Evolutionary conservation across 768 basidiomycete species (phyloP), one percentile per base, ranked within the genome.

Genomic region (Chalciporus piperatus): DNA sequence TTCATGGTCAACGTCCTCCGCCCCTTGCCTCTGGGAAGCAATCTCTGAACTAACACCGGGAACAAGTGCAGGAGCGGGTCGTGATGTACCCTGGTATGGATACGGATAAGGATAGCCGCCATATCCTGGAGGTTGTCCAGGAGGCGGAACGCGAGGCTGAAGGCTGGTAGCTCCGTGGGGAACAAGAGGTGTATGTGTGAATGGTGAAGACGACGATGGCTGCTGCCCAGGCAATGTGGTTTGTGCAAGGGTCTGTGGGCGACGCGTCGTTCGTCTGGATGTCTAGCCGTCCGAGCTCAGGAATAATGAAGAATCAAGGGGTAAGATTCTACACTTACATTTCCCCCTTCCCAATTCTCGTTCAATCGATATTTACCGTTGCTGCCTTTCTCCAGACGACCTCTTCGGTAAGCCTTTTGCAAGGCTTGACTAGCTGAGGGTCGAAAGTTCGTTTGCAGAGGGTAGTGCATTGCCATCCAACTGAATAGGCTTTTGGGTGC

Each of bases 381-480:
- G n/a, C 70, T 74, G 27, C 78, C 79, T 64, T 93, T 94, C 63
- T 88, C 83, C 47, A 94, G 77, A 22, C 92, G 75, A 9, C 91
- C 91, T 41, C 90, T 77, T 66, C 84, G 88, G 69, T 74, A 90
- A 4, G 92, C 91, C 59, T 92, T 93, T 67, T 91, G 89, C 48
- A 94, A 70, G 7, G 92, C 92, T 67, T 94, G 92, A 60, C 88
- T 90, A 4, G 92, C 92, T 2, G 89, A 92, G 2, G 92, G 89
- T 33, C 92, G 76, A 62, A 94, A 94, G 71, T 93, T 94, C n/a
- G 79, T 83, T 65, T 91, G 88, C 6, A 94, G 66, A 12, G 92
- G 92, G 66, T 90, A 94, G 35, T 81, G 78, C 27, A 80, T 73
- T 4, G 84, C 84, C 87, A 94, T 94, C 87, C 87, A 90, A 6